These are phyloP conservation scores for Mucor plumbeus DNA, from an alignment of 371 early-diverging fungal species.

Conservation along the genomic window DNA sequence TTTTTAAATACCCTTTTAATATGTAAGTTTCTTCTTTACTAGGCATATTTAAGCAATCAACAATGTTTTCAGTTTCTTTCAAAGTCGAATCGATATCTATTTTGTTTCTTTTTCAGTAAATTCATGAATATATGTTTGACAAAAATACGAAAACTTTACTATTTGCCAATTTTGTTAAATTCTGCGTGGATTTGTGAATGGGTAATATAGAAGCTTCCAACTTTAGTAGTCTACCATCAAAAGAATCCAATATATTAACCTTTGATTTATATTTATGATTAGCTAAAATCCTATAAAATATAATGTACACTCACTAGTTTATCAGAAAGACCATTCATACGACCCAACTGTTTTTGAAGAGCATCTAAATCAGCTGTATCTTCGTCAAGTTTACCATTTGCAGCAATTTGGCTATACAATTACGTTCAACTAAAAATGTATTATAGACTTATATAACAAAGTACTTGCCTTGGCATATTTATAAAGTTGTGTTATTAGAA, in stretches of 20 bases:
- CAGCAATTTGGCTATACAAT: background rate
- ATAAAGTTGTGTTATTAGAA: background rate
- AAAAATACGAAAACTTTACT: constrained; percentile 52
- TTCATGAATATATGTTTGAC: too few species aligned
- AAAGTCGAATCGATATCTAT: constrained; percentile 78
- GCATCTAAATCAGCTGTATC: constrained; percentile 39
- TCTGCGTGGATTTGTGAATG: constrained; percentile 86
- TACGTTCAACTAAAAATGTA: background rate
- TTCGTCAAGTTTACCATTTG: constrained; percentile 21
- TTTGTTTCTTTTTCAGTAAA: too few species aligned
- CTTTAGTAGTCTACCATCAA: constrained; percentile 82
- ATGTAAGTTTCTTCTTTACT: constrained; percentile 76
- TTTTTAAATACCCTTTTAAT: constrained; percentile 49
- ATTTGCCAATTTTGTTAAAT: constrained; percentile 75
- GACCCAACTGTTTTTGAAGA: constrained; percentile 43
- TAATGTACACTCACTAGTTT: constrained; percentile 30
- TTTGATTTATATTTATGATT: constrained; percentile 13
- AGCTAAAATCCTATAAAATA: background rate
- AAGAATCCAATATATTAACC: constrained; percentile 76
- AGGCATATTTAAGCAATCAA: constrained; percentile 79
- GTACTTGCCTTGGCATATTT: constrained; percentile 2
- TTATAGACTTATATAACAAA: background rate
- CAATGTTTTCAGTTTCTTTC: constrained; percentile 72
- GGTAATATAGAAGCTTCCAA: constrained; percentile 85
- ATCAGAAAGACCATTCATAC: constrained; percentile 51